Evolutionary conservation across 495 filamentous ascomycete genomes (phyloP), one percentile per base, ranked within the genome.

Genomic region (Aspergillus cavernicola): DNA sequence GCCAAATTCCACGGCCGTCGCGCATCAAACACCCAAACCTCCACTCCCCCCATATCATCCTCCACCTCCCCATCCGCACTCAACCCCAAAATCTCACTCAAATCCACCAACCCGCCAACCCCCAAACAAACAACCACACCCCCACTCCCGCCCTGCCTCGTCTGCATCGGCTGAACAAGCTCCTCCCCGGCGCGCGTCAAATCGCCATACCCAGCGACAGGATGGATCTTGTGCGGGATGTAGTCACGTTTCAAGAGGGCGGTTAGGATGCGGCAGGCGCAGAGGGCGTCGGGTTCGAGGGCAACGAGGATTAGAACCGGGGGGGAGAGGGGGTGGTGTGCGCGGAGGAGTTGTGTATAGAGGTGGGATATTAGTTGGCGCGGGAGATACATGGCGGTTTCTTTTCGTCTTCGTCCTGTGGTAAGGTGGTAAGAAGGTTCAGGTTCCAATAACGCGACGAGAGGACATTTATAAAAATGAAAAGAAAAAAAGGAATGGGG

Each of bases 141-240:
- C 32, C 91, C 91, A 38, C 77, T 82, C 4, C 91, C 91, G 9
- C 91, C 91, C 53, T 86, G 75, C 24, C 79, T 80, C 64, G 84
- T 85, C 72, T 85, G 87, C 90, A 95, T 92, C 8, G 88, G 89
- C 41, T 73, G 76, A 48, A 96, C 82, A 43, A 93, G 76, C 55
- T 89, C 84, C 64, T 82, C 76, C 24, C 90, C 90, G 23, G 82
- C 83, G 60, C 83, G 82, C 61, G 87, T 75, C 32, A 98, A 85
- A 63, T 97, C 93, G 56, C 83, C 85, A 84, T 97, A 97, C 28
- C 93, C 93, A 13, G 87, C 81, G 31, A 98, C 85, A 4, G 95
- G 93, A 59, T 95, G 89, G 55, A 97, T 95, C 76, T 96, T 97
- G 72, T 97, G 92, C n/a, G 86, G 86, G 58, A 98, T 95, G 65